Evolutionary conservation across 345 rosid species (phyloP), one percentile per base, ranked within the genome.

Genomic region (Eucalyptus victrix): DNA sequence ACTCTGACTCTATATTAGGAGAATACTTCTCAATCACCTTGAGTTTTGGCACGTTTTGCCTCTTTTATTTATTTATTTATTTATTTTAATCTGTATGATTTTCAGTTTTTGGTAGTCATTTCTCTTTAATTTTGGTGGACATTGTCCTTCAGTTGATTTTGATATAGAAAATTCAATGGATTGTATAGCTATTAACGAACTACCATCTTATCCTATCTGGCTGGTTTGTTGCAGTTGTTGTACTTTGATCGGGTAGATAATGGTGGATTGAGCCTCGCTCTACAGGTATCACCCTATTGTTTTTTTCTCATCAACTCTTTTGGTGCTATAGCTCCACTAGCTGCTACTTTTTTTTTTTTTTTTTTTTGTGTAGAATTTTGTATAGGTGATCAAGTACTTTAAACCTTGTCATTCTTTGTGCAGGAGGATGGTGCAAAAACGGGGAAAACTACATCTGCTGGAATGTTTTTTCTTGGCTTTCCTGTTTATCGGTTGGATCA

Each of bases 381-480:
- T 56, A 9, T 32, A 44, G 32, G 47, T 37, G 47, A 76, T 37
- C 83, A 37, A 37, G 45, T 76, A 21, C 28, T 76, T 37, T 76
- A 76, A 76, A 37, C 83, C 16, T 76, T 72, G 24, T 72, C 81
- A 37, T 72, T 37, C 81, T 72, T 37, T 76, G 83, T 90, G 80
- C 89, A 98, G 99, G 99, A 97, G 94, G 99, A 98, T 89, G 94
- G 99, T 92, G 89, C 90, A 49, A 98, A 94, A 94, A 95, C 96
- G 2, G 99, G 98, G 54, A 97, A 96, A 90, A 92, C 94, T 90
- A 95, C 97, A 90, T 94, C 98, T 90, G 99, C 99, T 49, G 99
- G 99, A 90, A 95, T 96, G 99, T 97, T 95, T 94, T 98, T 98
- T 92, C 97, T 98, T 81, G 96, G 99, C 86, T 98, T 97, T 89